Percentiles rank a stretch among this genome's conserved stretches.
These are phyloP conservation scores for Neofusicoccum sp. DNA, from an alignment of 2,329 filamentous ascomycete genomes.

Conservation along the genomic window DNA sequence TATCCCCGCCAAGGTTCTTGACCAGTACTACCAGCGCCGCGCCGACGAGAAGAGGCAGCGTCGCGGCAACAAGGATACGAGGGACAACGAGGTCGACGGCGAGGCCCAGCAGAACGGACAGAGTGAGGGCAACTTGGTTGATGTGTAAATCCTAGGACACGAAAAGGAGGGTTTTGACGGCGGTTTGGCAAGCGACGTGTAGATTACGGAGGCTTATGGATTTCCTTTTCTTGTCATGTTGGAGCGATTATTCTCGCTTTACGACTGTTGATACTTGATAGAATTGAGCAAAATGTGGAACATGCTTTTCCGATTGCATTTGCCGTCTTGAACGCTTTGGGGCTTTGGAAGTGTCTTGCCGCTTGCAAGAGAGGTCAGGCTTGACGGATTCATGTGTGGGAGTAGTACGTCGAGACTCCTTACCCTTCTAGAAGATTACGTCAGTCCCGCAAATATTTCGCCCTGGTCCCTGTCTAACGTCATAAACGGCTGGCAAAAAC, in stretches of 20 bases:
- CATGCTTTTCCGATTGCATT: background rate
- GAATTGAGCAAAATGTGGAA: slow-evolving; percentile 1
- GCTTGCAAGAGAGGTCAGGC: too few relatives aligned
- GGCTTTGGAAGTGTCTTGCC: too few relatives aligned
- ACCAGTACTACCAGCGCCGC: slow-evolving; percentile 51
- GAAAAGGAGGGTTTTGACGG: background rate
- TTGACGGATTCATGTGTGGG: too few relatives aligned
- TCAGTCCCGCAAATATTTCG: too few relatives aligned
- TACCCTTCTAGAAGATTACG: too few relatives aligned
- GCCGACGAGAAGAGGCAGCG: slow-evolving; percentile 32
- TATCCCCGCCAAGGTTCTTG: slow-evolving; percentile 54
- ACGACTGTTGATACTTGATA: slow-evolving; percentile 10
- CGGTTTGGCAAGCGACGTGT: background rate
- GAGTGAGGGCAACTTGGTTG: slow-evolving; percentile 13
- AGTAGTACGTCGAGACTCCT: too few relatives aligned
- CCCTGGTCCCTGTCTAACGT: too few relatives aligned
- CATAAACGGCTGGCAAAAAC: too few relatives aligned
- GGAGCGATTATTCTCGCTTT: background rate
- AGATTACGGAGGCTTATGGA: slow-evolving; percentile 10
- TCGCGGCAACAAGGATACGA: slow-evolving; percentile 45
- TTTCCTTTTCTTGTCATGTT: slow-evolving; percentile 1
- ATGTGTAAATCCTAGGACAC: slow-evolving; percentile 6
- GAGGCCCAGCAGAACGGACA: slow-evolving; percentile 6
- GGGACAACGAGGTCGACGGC: slow-evolving; percentile 39
- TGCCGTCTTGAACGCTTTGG: background rate